Base-by-base conservation (phyloP, 495 filamentous ascomycete genomes). In the Penicillium robsamsonii region DNA sequence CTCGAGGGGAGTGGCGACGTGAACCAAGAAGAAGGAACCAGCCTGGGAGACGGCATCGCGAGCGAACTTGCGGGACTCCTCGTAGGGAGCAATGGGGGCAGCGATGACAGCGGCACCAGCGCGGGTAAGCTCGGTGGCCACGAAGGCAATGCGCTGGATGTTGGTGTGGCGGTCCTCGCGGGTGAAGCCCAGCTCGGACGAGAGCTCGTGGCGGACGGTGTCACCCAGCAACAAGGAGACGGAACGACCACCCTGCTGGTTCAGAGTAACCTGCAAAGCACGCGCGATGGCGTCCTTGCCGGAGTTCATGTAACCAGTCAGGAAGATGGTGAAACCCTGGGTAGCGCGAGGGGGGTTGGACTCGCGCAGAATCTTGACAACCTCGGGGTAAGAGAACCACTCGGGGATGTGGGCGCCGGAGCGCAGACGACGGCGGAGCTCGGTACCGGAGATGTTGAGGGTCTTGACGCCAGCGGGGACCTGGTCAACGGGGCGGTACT, bases 301-400 rank as follows among this genome's bases (percentile, higher is more conserved):
- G 53, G 83, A 87, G 82, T 98, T 98, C 71, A 87, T 87, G 82
- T 93, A 97, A 59, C 94, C 94, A 10, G 95, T 97, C 44, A 98
- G 80, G 85, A 98, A 96, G 76, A 98, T 85, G 49, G 95, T 97
- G 83, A 97, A 97, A 58, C 94, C 94, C 79, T 98, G 95, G 65
- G 82, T 77, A 66, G 82, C 85, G 56, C 94, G 87, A 37, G 95
- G 84, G 8, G 92, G 95, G 75, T 96, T 92, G 58, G 92, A 96
- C 76, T 98, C 90, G 61, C 94, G 82, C 49, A 98, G 86, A 44
- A 97, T 94, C 72, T 85, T 86, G 74, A 98, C 94, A 60, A 98
- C 95, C 78, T 98, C 95, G 55, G 95, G 92, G 78, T 98, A 98
- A 20, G 94, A 97, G 82, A 98, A 98, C 94, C 94, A 98, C 72